Evolutionary conservation across 768 basidiomycete genomes (phyloP).

Genomic region (Boletus vermiculosoides): DNA sequence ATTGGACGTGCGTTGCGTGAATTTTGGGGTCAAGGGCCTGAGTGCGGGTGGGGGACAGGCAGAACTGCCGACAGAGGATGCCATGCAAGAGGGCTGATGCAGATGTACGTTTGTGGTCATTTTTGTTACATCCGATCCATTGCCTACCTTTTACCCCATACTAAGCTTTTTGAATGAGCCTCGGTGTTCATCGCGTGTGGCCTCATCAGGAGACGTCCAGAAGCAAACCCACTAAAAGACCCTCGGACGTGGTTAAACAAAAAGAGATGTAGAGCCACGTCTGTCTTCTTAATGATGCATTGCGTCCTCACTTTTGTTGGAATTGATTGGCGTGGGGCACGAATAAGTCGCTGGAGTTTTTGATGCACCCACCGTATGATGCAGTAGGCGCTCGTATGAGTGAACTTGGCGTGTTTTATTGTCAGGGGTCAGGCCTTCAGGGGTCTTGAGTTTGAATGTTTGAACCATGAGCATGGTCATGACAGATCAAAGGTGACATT

Average conservation of each 20-base stretch:
- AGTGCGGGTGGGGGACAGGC: slow-evolving; percentile 17
- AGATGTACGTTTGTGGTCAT: not conserved
- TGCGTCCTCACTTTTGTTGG: too few relatives aligned
- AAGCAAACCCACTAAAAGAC: not conserved
- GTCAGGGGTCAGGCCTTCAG: not conserved
- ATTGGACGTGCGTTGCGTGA: slow-evolving; percentile 63
- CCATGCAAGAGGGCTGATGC: slow-evolving; percentile 28
- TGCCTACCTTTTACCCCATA: not conserved
- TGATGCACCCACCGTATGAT: not conserved
- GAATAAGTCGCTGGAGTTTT: not conserved
- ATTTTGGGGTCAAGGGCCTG: slow-evolving; percentile 49
- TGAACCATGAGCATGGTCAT: not conserved
- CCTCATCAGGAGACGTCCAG: not conserved
- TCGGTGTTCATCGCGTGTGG: not conserved
- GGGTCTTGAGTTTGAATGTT: too few relatives aligned
- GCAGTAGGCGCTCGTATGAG: not conserved
- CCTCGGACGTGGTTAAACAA: too few relatives aligned
- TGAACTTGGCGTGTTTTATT: not conserved
- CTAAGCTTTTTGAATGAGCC: not conserved
- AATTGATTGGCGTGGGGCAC: too few relatives aligned
- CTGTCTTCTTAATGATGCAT: not conserved
- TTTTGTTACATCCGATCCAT: not conserved
- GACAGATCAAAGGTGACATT: not conserved
- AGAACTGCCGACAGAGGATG: slow-evolving; percentile 6
- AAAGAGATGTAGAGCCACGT: not conserved